Conservation (phyloP, 441 rosid species). For the Mallotus repandus region DNA sequence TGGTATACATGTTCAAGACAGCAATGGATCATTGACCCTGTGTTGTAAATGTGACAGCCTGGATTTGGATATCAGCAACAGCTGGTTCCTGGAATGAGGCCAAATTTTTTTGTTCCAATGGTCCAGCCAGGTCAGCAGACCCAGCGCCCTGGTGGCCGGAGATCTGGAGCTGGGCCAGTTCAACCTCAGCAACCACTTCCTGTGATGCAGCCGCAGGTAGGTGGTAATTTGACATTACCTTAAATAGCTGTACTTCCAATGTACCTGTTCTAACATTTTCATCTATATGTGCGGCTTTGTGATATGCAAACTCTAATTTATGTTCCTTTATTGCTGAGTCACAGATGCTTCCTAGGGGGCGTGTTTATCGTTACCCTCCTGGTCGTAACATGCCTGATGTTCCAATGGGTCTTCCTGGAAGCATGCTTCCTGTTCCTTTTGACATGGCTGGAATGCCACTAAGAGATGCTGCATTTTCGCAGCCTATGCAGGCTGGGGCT, state of each 20-base stretch:
- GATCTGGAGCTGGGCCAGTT: conserved; percentile 50
- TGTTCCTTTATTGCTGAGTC: neutral
- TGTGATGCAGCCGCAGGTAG: conserved; percentile 70
- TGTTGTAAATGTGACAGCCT: conserved; percentile 32
- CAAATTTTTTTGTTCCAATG: conserved; percentile 68
- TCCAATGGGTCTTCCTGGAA: conserved; percentile 41
- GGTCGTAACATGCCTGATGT: conserved; percentile 62
- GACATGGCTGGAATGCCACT: conserved; percentile 48
- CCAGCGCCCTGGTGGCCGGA: conserved; percentile 65
- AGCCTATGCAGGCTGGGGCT: conserved; percentile 64
- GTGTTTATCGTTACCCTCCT: conserved; percentile 67
- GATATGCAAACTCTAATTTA: no score
- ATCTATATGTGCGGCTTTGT: no score
- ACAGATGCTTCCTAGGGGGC: conserved; percentile 78
- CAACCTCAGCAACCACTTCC: conserved; percentile 68
- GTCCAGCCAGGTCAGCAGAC: conserved; percentile 74
- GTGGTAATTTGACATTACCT: neutral
- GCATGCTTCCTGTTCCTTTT: conserved; percentile 49
- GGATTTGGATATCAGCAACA: conserved; percentile 81
- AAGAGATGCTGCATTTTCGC: conserved; percentile 47
- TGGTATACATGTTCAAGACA: neutral
- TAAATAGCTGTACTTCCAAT: no score
- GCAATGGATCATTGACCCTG: neutral
- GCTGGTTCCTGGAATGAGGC: conserved; percentile 78
- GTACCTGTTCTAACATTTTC: no score